Evolutionary conservation across 345 rosid genomes (phyloP).

Genomic region (Corchorus capsularis): DNA sequence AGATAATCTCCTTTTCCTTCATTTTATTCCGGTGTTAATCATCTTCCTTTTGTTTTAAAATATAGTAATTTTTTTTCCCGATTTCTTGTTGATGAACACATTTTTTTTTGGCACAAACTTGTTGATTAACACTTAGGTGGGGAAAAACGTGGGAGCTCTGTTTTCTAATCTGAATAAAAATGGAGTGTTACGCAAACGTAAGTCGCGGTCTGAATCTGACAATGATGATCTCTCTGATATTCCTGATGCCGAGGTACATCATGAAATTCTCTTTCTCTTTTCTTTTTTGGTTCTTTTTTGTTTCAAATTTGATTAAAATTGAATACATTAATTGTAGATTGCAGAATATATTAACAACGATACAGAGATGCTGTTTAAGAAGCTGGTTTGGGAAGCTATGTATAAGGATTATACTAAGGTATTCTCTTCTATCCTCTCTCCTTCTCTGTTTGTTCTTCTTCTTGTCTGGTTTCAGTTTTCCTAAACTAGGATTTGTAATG

Average conservation of each 20-base stretch:
- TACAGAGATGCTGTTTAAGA: constrained; percentile 22
- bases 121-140: constrained; percentile 2
- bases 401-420: constrained; percentile 16
- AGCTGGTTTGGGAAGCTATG: constrained; percentile 20
- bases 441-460: background rate
- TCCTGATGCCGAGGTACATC: constrained; percentile 7
- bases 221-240: constrained; percentile 7
- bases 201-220: background rate
- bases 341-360: constrained; percentile 14
- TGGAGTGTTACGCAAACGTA: constrained; percentile 12
- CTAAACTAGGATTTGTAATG: background rate
- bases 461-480: background rate
- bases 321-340: background rate
- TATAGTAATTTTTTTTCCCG: background rate
- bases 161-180: background rate
- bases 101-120: background rate
- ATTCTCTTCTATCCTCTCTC: background rate
- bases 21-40: too few relatives aligned
- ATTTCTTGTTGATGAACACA: background rate
- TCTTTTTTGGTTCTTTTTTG: background rate
- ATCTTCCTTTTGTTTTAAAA: background rate
- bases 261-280: background rate
- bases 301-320: background rate
- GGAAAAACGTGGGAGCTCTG: background rate
- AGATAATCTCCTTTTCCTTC: background rate